Conservation (phyloP, 345 rosid species). For the Adansonia digitata region DNA sequence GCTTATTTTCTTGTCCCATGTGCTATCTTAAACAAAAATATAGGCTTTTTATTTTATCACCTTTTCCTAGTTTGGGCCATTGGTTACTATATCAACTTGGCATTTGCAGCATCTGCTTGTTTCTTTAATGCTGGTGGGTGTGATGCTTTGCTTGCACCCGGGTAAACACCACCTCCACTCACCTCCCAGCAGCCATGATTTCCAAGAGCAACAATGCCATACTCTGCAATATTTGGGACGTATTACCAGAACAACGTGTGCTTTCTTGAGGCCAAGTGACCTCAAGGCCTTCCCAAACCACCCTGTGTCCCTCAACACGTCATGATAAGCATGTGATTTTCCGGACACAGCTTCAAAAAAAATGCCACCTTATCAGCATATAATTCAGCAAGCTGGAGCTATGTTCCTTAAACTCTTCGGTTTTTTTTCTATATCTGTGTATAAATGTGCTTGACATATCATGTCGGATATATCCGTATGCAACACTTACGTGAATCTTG, state of each 20-base stretch:
- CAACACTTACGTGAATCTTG: too few species aligned
- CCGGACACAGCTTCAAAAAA: slow-evolving; percentile 80
- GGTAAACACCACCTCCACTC: slow-evolving; percentile 80
- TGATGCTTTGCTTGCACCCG: slow-evolving; percentile 78
- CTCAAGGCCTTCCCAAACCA: slow-evolving; percentile 72
- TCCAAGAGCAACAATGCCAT: slow-evolving; percentile 72
- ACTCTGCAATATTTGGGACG: slow-evolving; percentile 81
- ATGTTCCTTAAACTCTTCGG: too few species aligned
- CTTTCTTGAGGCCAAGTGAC: slow-evolving; percentile 76
- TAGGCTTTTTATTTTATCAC: slow-evolving; percentile 18
- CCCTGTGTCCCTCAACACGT: slow-evolving; percentile 56
- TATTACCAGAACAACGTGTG: slow-evolving; percentile 64
- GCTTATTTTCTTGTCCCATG: too few species aligned
- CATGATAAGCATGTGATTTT: slow-evolving; percentile 55
- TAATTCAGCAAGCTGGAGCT: slow-evolving; percentile 69
- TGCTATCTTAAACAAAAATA: not conserved
- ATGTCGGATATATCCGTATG: too few species aligned
- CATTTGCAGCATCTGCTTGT: slow-evolving; percentile 74
- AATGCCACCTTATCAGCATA: slow-evolving; percentile 72
- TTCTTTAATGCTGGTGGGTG: slow-evolving; percentile 73
- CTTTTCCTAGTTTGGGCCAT: slow-evolving; percentile 63
- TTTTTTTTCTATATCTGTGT: too few species aligned
- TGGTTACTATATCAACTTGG: slow-evolving; percentile 63
- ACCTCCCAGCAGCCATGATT: slow-evolving; percentile 97
- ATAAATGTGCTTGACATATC: too few species aligned